A percentile compares a stretch with the other conserved stretches of the same genome.
Evolutionary conservation across 1,284 basidiomycete species (phyloP).

Genomic region (Puccinia novopanici): DNA sequence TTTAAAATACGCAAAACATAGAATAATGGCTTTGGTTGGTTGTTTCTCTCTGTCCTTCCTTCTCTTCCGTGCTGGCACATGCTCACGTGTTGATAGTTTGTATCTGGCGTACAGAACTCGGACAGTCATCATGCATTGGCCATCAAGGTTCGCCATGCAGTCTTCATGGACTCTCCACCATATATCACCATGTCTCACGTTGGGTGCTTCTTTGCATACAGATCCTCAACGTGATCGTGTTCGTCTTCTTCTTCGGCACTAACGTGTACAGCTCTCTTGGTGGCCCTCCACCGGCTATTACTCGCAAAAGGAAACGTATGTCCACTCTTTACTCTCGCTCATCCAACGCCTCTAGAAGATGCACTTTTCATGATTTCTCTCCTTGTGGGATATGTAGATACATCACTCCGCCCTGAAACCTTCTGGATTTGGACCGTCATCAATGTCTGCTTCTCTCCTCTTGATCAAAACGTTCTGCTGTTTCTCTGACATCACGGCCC

Average conservation of each 20-base stretch:
- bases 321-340: not conserved
- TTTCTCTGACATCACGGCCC: not conserved
- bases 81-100: not conserved
- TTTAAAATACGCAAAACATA: too few relatives aligned
- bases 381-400: slow-evolving; percentile 17
- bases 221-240: slow-evolving; percentile 47
- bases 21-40: slow-evolving; percentile 22
- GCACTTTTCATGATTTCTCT: not conserved
- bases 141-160: slow-evolving; percentile 30
- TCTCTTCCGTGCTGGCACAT: not conserved
- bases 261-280: slow-evolving; percentile 46
- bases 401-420: slow-evolving; percentile 48
- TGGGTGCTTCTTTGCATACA: not conserved
- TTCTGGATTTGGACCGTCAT: slow-evolving; percentile 51
- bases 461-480: not conserved
- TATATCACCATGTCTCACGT: not conserved
- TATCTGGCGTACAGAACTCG: slow-evolving; percentile 24
- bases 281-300: slow-evolving; percentile 50
- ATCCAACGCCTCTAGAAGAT: too few relatives aligned
- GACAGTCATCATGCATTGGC: slow-evolving; percentile 33
- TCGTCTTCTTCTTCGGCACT: slow-evolving; percentile 49
- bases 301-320: slow-evolving; percentile 50
- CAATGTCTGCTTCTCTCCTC: slow-evolving; percentile 21
- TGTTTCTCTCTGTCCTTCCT: not conserved
- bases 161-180: not conserved